Conservation (phyloP, 306 rosid genomes). For the Lablab purpureus region DNA sequence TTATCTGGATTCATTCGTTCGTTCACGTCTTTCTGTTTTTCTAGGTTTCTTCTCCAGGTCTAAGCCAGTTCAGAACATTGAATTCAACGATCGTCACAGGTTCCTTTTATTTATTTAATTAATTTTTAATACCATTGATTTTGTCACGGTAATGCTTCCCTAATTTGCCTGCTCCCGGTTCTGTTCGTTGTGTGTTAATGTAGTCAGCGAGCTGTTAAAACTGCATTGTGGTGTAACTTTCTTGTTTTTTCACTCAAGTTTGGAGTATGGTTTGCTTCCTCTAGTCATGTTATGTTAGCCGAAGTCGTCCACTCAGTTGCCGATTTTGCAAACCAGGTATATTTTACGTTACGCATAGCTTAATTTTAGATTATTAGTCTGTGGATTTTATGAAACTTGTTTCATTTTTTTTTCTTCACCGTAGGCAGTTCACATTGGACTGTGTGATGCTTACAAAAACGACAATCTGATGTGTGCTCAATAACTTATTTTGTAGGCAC, state of each 20-base stretch:
- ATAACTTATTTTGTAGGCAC: conserved; percentile 70
- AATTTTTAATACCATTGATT: neutral
- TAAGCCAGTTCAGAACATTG: conserved; percentile 64
- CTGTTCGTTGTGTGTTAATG: neutral
- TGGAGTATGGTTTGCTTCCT: conserved; percentile 82
- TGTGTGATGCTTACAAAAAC: neutral
- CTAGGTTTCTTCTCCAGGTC: conserved; percentile 85
- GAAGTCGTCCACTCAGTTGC: conserved; percentile 93
- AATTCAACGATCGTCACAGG: conserved; percentile 85
- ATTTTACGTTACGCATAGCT: neutral
- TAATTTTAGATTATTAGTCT: too few relatives aligned
- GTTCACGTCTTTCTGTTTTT: neutral
- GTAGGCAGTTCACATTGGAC: neutral
- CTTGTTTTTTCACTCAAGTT: conserved; percentile 98
- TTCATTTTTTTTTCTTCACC: neutral
- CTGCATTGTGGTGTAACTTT: conserved; percentile 98
- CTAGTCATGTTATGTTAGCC: conserved; percentile 96
- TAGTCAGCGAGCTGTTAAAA: conserved; percentile 94
- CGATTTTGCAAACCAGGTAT: conserved; percentile 96
- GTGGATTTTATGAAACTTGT: neutral
- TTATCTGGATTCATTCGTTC: neutral
- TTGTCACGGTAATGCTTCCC: neutral
- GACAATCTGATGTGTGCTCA: conserved; percentile 48
- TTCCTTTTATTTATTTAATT: neutral
- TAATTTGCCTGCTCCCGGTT: conserved; percentile 10